Conservation (phyloP, 1,284 basidiomycete genomes). For the Boletus chippewaensis region DNA sequence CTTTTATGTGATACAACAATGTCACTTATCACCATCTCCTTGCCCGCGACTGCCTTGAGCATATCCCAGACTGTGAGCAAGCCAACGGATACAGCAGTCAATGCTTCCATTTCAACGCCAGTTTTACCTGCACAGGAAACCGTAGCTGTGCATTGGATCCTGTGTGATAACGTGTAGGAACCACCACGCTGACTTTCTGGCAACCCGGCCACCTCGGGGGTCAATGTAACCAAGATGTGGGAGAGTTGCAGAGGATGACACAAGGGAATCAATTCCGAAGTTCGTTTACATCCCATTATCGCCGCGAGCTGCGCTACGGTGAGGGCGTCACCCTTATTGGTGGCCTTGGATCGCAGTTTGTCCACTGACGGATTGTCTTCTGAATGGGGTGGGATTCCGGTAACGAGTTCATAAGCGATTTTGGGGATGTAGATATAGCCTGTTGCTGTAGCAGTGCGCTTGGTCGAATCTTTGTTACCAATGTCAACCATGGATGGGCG, state of each 20-base stretch:
- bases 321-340: constrained; percentile 70
- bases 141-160: constrained; percentile 59
- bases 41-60: constrained; percentile 83
- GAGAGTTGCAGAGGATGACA: constrained; percentile 76
- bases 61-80: constrained; percentile 88
- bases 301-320: constrained; percentile 77
- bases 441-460: constrained; percentile 66
- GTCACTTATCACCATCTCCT: constrained; percentile 71
- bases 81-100: constrained; percentile 75
- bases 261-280: constrained; percentile 75
- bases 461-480: constrained; percentile 56
- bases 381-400: constrained; percentile 30
- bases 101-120: constrained; percentile 93
- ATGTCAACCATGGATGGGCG: constrained; percentile 80
- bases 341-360: constrained; percentile 43
- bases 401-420: constrained; percentile 59
- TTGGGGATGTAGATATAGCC: constrained; percentile 71
- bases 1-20: constrained; percentile 63
- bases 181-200: neutral
- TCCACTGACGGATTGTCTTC: constrained; percentile 21
- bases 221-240: constrained; percentile 59
- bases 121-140: constrained; percentile 75
- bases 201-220: constrained; percentile 34
- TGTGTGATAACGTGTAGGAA: constrained; percentile 32
- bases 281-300: constrained; percentile 83